A percentile compares a stretch with the other conserved stretches of the same genome.
Conservation (phyloP, 768 basidiomycete species). For the Termitomyces sp. region DNA sequence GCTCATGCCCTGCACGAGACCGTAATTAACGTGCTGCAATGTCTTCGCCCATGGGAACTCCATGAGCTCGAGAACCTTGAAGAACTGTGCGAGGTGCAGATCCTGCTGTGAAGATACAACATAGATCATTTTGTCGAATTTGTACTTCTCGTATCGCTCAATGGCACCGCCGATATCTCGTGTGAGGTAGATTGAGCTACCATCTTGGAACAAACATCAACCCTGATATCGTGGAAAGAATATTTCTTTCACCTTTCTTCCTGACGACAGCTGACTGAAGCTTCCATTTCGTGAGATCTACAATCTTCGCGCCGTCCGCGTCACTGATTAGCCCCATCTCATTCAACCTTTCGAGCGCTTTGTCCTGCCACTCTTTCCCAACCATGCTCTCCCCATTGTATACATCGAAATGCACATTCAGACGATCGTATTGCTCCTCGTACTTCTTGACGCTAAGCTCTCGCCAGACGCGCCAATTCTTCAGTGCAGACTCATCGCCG, state of each 20-base stretch:
- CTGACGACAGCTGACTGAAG: slow-evolving; percentile 86
- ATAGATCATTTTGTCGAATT: slow-evolving; percentile 87
- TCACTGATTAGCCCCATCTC: slow-evolving; percentile 73
- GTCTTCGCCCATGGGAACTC: slow-evolving; percentile 78
- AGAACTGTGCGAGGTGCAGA: slow-evolving; percentile 84
- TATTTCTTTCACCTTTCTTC: slow-evolving; percentile 58
- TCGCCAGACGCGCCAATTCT: slow-evolving; percentile 91
- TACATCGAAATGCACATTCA: slow-evolving; percentile 89
- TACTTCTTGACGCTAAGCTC: slow-evolving; percentile 88
- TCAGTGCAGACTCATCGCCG: slow-evolving; percentile 77
- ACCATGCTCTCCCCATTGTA: slow-evolving; percentile 90
- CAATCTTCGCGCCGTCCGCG: slow-evolving; percentile 74
- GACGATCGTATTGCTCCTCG: slow-evolving; percentile 75
- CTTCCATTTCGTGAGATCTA: slow-evolving; percentile 87
- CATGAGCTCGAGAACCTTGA: slow-evolving; percentile 91
- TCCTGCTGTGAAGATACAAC: slow-evolving; percentile 87
- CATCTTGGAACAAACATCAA: slow-evolving; percentile 44
- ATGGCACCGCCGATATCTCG: slow-evolving; percentile 94
- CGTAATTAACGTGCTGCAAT: slow-evolving; percentile 87
- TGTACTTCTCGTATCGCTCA: slow-evolving; percentile 88
- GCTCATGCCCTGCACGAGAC: slow-evolving; percentile 92
- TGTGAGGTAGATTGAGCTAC: slow-evolving; percentile 90
- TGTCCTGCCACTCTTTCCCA: slow-evolving; percentile 65
- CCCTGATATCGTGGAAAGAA: background rate
- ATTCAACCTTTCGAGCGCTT: slow-evolving; percentile 61